Evolutionary conservation across 78 protist species (phyloP), one percentile per base, ranked within the genome.

Genomic region (Mantamonas sphyraenae): DNA sequence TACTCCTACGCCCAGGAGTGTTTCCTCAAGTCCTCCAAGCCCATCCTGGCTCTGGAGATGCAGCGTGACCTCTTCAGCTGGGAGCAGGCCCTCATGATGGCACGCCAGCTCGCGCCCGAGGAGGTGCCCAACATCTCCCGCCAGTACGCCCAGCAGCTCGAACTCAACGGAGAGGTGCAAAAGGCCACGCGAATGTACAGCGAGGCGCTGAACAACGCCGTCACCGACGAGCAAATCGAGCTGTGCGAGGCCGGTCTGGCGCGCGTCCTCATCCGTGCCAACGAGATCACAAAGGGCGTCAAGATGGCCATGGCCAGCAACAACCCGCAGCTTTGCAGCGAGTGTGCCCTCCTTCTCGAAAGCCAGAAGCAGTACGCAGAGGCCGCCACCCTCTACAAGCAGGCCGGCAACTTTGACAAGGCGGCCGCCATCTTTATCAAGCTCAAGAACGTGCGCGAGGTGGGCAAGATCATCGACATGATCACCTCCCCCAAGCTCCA

Each of bases 21-120:
- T 64, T 85, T 77, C 71, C 60, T 81, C n/a, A 31, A 14, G 4
- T 61, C 77, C 30, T 20, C 71, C 9, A 10, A 45, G 8, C 88
- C 89, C 20, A 14, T 51, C 22, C 24, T 64, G 14, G 94, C 94
- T 0, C 82, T 90, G 50, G 85, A 80, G 64, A 85, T 90, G 94
- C 74, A 89, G 2, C 50, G 81, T 2, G 85, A 82, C 45, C 53
- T 85, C 31, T 31, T 80, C 60, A 89, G 84, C 69, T 88, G 87
- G 86, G 89, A 88, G n/a, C 72, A 64, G 38, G 90, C 91, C 19
- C 50, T 90, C 57, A 40, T 26, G 53, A 71, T 90, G 10, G 90
- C 94, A 14, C 30, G 71, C 37, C 53, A 71, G 26, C 72, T 82
- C 9, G 77, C 81, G 19, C 86, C 87, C 16, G 71, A 19, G 22